These are phyloP conservation scores for Tricholoma matsutake DNA, from an alignment of 768 basidiomycete species.

Conservation along the genomic window DNA sequence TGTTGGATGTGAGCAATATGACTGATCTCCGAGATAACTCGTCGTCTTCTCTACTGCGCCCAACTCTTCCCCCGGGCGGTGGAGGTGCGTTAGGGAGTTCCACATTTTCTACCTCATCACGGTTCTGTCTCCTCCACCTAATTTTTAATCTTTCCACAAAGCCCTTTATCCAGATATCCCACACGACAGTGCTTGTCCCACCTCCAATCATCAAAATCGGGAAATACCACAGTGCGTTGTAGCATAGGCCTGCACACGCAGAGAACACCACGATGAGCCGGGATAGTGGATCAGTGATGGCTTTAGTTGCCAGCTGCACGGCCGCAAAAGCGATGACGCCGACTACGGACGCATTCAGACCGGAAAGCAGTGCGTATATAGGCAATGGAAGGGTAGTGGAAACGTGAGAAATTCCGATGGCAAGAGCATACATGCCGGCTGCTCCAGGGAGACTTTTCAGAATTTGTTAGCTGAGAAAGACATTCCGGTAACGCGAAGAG, in stretches of 20 bases:
- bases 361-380: constrained; percentile 49
- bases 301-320: constrained; percentile 40
- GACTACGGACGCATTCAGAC: constrained; percentile 52
- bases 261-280: constrained; percentile 38
- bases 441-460: constrained; percentile 46
- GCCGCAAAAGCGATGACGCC: constrained; percentile 53
- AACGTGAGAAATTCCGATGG: constrained; percentile 41
- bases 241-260: constrained; percentile 47
- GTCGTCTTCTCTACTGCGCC: background rate
- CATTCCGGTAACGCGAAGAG: background rate
- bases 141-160: background rate
- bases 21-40: background rate
- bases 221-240: constrained; percentile 51
- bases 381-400: constrained; percentile 39
- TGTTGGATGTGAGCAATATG: background rate
- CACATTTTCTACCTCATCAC: background rate
- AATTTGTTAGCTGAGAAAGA: constrained; percentile 33
- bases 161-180: constrained; percentile 29
- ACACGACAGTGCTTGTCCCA: constrained; percentile 36
- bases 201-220: constrained; percentile 42
- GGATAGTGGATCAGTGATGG: constrained; percentile 44
- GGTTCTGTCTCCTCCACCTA: background rate
- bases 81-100: background rate
- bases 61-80: background rate
- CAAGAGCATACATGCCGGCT: constrained; percentile 43